Base-by-base conservation (phyloP, 2,329 filamentous ascomycete genomes). In the Periglandula ipomoeae region DNA sequence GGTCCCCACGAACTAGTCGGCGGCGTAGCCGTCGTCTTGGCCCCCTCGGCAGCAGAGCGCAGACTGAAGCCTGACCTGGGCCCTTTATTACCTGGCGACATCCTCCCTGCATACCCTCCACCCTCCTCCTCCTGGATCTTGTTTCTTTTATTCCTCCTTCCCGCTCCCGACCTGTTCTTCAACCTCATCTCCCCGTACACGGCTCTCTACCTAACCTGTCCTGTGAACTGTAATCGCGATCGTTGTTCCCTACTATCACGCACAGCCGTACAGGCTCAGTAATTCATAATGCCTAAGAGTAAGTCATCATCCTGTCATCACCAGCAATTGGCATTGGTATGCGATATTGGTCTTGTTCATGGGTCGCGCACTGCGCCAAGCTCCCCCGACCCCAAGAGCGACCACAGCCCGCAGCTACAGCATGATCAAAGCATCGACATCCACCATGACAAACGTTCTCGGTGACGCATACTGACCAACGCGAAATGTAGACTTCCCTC, bases 401-500 rank as follows among this genome's bases (percentile, higher is more conserved):
- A 19, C 32, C 19, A 41, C 52, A 53, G n/a, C n/a, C n/a, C n/a
- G n/a, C n/a, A n/a, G n/a, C n/a, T n/a, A n/a, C n/a, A n/a, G n/a
- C n/a, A n/a, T 5, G 26, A 27, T 6, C 26, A 27, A 5, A 27
- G 26, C 26, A 27, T 27, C 11, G 24, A 32, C 39, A 15, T n/a
- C n/a, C n/a, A n/a, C n/a, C n/a, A n/a, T n/a, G n/a, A n/a, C n/a
- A n/a, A n/a, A n/a, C n/a, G n/a, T n/a, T n/a, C n/a, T n/a, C n/a
- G n/a, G n/a, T n/a, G n/a, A n/a, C 23, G 17, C 40, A 15, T 24
- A 53, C 5, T 35, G 2, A 35, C 19, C 5, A 37, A 26, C 26
- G 34, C 52, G 5, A 11, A 5, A 11, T 34, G 26, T 24, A 74
- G 71, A 71, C 58, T 64, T 65, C 23, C 55, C 62, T 44, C 56